These are phyloP conservation scores for Lactarius indigo DNA, from an alignment of 768 basidiomycete genomes.

Conservation along the genomic window DNA sequence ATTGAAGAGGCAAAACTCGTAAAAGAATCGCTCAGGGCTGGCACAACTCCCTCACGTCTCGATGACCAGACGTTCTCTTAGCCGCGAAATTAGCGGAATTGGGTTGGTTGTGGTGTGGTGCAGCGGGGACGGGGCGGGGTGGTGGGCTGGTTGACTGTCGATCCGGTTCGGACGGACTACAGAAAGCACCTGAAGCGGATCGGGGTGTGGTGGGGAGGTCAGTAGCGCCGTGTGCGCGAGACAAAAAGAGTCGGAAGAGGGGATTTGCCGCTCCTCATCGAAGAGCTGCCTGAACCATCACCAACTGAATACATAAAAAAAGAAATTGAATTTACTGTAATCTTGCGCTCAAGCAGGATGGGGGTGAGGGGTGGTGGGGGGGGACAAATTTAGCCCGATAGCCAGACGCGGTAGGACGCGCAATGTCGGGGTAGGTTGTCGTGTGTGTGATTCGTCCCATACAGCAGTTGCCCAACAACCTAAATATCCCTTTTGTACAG, in stretches of 20 bases:
- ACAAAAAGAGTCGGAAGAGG: not conserved
- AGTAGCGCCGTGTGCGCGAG: not conserved
- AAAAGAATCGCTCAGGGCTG: not conserved
- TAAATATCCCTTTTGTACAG: not conserved
- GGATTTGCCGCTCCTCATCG: not conserved
- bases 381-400: not conserved
- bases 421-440: not conserved
- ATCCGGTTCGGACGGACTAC: conserved; percentile 18
- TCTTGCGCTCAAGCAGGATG: not conserved
- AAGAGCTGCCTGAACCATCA: not conserved
- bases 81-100: not conserved
- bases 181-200: conserved; percentile 5
- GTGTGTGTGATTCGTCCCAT: conserved; percentile 1
- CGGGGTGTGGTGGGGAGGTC: conserved; percentile 3
- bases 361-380: not conserved
- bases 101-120: not conserved
- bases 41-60: not conserved
- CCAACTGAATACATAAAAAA: not conserved
- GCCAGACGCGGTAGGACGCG: not conserved
- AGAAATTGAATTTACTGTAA: not conserved
- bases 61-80: not conserved
- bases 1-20: not conserved
- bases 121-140: not conserved
- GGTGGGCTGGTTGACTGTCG: not conserved
- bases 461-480: not conserved